Evolutionary conservation across 2,329 filamentous ascomycete species (phyloP).

Genomic region (Pestalotiopsis sp.): DNA sequence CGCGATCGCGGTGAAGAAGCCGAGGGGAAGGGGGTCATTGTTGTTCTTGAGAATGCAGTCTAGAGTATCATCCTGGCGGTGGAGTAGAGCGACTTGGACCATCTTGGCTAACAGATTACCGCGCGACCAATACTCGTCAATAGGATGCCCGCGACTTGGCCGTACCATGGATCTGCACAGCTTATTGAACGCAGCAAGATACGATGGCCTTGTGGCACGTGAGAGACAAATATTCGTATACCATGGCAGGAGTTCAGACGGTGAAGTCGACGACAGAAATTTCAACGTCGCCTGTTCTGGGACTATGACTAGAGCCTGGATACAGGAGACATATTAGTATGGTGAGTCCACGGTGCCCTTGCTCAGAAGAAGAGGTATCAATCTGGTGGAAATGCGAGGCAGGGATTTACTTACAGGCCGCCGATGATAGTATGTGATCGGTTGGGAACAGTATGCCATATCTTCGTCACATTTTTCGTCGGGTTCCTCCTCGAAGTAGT

Average conservation of each 20-base stretch:
- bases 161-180: neutral
- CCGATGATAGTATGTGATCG: neutral
- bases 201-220: neutral
- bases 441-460: neutral
- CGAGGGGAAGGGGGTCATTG: neutral
- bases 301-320: neutral
- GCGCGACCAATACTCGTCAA: neutral
- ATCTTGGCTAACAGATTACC: neutral
- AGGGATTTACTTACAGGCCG: neutral
- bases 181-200: neutral
- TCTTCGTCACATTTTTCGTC: neutral
- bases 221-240: neutral
- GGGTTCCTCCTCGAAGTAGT: neutral
- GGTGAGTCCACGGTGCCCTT: neutral
- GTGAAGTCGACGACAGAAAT: neutral
- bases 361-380: neutral
- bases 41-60: neutral
- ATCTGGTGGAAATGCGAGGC: neutral
- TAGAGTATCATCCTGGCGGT: neutral
- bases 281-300: neutral
- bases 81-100: neutral
- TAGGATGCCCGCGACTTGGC: neutral
- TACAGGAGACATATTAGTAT: neutral
- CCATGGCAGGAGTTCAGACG: neutral
- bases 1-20: neutral